phyloP scores from a whole-genome alignment of 2,329 filamentous ascomycete species.

The Rutstroemia sp. region DNA sequence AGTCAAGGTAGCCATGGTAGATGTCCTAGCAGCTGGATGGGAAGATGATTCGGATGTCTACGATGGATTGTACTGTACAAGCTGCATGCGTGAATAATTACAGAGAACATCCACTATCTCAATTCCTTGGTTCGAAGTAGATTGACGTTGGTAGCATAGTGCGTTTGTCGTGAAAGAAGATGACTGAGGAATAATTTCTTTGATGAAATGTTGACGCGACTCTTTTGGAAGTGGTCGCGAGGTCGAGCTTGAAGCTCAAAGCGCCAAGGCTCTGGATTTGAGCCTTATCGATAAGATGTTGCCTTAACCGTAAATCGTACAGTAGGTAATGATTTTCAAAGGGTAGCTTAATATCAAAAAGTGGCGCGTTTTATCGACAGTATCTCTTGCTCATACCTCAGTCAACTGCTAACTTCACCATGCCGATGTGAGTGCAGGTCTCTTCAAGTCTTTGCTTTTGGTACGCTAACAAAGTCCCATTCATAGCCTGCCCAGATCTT shows the following conservation, averaged over 20 bases:
- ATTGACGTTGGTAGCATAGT: conserved; percentile 1
- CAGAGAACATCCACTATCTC: conserved; percentile 2
- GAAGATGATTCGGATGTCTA: conserved; percentile 18
- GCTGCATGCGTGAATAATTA: conserved; percentile 17
- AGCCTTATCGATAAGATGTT: conserved; percentile 8
- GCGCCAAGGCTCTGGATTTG: neutral
- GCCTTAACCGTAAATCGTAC: neutral
- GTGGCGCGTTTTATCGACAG: conserved; percentile 5
- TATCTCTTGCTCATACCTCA: neutral
- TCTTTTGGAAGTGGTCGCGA: neutral
- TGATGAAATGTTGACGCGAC: conserved; percentile 6
- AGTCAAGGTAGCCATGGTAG: conserved; percentile 46
- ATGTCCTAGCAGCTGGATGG: conserved; percentile 8
- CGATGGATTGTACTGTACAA: conserved; percentile 13
- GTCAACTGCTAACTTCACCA: neutral
- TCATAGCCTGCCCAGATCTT: conserved; percentile 54
- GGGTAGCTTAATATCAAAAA: neutral
- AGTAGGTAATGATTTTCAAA: neutral
- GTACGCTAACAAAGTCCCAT: neutral
- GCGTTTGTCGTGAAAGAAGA: conserved; percentile 3
- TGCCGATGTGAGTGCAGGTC: conserved; percentile 4
- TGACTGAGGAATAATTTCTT: neutral
- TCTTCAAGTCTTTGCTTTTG: neutral
- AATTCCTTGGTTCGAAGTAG: neutral
- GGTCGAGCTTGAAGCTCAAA: neutral